These are phyloP conservation scores for Starmerella bombi DNA, from an alignment of 805 yeast species.

Conservation along the genomic window DNA sequence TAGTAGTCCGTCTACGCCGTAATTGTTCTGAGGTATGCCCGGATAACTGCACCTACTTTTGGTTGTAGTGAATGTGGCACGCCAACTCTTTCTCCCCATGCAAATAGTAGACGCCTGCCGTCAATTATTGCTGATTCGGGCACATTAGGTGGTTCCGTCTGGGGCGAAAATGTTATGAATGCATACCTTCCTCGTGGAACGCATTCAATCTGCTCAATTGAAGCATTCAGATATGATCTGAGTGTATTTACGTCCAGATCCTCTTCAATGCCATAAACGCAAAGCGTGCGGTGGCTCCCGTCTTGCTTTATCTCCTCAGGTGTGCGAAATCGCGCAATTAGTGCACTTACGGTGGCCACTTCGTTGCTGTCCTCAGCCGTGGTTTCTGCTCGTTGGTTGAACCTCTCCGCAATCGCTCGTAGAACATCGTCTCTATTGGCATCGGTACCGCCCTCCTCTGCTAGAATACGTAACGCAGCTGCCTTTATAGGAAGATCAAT, in stretches of 20 bases:
- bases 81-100: slow-evolving; percentile 25
- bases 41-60: slow-evolving; percentile 10
- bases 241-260: slow-evolving; percentile 39
- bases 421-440: slow-evolving; percentile 3
- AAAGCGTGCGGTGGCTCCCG: slow-evolving; percentile 36
- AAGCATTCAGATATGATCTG: slow-evolving; percentile 35
- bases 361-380: neutral
- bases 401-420: slow-evolving; percentile 3
- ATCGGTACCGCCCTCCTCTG: slow-evolving; percentile 11
- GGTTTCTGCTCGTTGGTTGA: neutral
- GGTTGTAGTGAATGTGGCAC: slow-evolving; percentile 16
- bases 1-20: no score
- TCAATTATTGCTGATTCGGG: slow-evolving; percentile 16
- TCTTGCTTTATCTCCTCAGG: neutral
- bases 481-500: slow-evolving; percentile 72
- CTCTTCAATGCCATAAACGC: slow-evolving; percentile 60
- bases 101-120: slow-evolving; percentile 23
- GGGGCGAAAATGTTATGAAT: slow-evolving; percentile 39
- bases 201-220: slow-evolving; percentile 36
- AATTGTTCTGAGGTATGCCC: no score
- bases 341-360: neutral
- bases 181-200: slow-evolving; percentile 54
- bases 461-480: slow-evolving; percentile 62
- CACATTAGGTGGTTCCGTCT: slow-evolving; percentile 40
- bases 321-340: slow-evolving; percentile 1